Evolutionary conservation across 2,329 filamentous ascomycete genomes (phyloP), one percentile per base, ranked within the genome.

Genomic region (Aspergillus nomiae): DNA sequence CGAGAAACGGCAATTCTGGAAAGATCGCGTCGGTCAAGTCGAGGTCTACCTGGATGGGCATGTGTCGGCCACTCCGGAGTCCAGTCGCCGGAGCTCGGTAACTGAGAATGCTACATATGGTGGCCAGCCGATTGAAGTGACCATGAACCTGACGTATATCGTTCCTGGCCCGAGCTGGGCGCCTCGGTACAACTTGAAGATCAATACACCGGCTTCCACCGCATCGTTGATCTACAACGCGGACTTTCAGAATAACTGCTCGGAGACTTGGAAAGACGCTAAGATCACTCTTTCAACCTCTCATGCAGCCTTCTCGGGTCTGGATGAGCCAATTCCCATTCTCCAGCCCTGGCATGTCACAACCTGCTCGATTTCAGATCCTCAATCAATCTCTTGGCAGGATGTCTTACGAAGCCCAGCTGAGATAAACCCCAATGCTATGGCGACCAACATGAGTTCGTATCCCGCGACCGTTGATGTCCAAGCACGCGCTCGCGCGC

Each of bases 241-340:
- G 1, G 83, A 85, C 65, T 83, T 90, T 57, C 83, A 81, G 61
- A 90, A 90, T 74, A 78, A 78, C 57, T 89, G 87, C 0, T 87
- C 85, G 0, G 88, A 90, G 76, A 86, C 83, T 0, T 90, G 88
- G 88, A 79, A 78, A 34, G 84, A 86, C 73, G 85, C 86, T 72
- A 85, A 84, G 65, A 76, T 90, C 41, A 83, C 82, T 0, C 82
- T 90, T 6, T 90, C 88, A 2, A 90, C 87, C 0, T 89, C 87
- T 0, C 86, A 89, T 68, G 84, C 87, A 3, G 82, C 82, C 5
- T 87, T 86, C 59, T 81, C 84, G 1, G 83, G 84, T 1, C 77
- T 89, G 2, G 81, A 84, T 30, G 85, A 89, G 61, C 74, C 76
- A 12, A 83, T 87, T 1, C 88, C 88, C 0, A 76, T 73, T 4